Percentiles rank a stretch among this genome's conserved stretches.
Conservation (phyloP, 2,329 filamentous ascomycete species). For the Helicocarpus griseus region DNA sequence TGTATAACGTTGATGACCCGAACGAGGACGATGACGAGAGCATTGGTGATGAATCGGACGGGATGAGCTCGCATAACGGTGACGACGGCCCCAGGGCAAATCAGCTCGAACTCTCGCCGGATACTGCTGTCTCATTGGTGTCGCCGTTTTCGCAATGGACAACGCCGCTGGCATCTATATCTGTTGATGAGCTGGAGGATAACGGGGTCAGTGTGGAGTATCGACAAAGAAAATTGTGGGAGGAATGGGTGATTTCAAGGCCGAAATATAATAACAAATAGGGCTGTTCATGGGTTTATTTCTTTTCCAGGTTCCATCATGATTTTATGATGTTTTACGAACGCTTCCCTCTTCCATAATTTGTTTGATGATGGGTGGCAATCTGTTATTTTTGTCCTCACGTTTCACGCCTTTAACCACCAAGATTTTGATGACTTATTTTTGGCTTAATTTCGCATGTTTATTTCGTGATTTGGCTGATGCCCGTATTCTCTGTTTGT, state of each 20-base stretch:
- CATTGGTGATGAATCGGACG: slow-evolving; percentile 14
- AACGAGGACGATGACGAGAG: slow-evolving; percentile 9
- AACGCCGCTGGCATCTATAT: slow-evolving; percentile 19
- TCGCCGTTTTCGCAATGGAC: slow-evolving; percentile 12
- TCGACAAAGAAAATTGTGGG: slow-evolving; percentile 27
- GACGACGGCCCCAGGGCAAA: slow-evolving; percentile 14
- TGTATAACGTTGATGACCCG: slow-evolving; percentile 8
- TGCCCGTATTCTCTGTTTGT: background rate
- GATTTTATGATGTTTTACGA: background rate
- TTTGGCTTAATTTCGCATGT: background rate
- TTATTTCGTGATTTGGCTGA: background rate
- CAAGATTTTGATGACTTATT: background rate
- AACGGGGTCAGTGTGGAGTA: slow-evolving; percentile 25
- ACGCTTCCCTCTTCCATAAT: too few relatives aligned
- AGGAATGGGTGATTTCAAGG: slow-evolving; percentile 28
- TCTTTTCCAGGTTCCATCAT: background rate
- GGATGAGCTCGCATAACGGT: slow-evolving; percentile 13
- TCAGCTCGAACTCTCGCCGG: slow-evolving; percentile 14
- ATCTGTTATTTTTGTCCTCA: background rate
- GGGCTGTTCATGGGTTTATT: background rate
- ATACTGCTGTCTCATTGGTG: slow-evolving; percentile 11
- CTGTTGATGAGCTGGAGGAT: slow-evolving; percentile 27
- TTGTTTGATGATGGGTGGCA: background rate
- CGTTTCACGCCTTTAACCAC: background rate
- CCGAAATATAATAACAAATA: background rate